Conservation (phyloP, 495 filamentous ascomycete genomes). For the Daldinia grandis region DNA sequence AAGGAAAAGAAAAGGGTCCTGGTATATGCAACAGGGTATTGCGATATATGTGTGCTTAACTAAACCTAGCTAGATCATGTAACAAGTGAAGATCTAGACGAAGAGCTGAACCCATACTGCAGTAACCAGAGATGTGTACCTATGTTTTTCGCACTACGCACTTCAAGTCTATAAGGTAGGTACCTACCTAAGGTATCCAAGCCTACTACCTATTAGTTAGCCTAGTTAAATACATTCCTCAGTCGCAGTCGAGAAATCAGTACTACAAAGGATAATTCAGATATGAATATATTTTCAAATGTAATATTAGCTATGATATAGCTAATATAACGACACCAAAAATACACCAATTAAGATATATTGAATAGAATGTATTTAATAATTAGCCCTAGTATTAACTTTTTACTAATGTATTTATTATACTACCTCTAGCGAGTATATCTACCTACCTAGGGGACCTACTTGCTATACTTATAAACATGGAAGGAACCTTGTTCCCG, state of each 20-base stretch:
- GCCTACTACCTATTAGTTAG: background rate
- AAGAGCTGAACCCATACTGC: background rate
- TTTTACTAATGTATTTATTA: background rate
- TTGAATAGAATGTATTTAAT: too few relatives aligned
- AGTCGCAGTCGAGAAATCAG: background rate
- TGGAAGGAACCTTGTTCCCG: background rate
- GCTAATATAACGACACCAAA: background rate
- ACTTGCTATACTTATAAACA: background rate
- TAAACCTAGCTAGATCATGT: background rate
- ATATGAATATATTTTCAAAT: background rate
- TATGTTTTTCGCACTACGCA: background rate
- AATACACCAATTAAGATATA: too few relatives aligned
- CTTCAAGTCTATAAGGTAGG: background rate
- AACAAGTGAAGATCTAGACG: background rate
- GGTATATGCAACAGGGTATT: conserved; percentile 7
- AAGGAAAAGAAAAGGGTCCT: conserved; percentile 30
- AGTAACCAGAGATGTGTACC: background rate
- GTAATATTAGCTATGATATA: background rate
- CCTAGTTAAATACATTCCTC: background rate
- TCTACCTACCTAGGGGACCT: too few relatives aligned
- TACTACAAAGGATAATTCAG: background rate
- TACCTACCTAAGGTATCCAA: too few relatives aligned
- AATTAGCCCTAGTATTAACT: background rate
- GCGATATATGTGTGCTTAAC: conserved; percentile 13
- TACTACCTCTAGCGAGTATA: background rate